Conservation (phyloP, 805 yeast species). For the Ogataea paradorogensis region DNA sequence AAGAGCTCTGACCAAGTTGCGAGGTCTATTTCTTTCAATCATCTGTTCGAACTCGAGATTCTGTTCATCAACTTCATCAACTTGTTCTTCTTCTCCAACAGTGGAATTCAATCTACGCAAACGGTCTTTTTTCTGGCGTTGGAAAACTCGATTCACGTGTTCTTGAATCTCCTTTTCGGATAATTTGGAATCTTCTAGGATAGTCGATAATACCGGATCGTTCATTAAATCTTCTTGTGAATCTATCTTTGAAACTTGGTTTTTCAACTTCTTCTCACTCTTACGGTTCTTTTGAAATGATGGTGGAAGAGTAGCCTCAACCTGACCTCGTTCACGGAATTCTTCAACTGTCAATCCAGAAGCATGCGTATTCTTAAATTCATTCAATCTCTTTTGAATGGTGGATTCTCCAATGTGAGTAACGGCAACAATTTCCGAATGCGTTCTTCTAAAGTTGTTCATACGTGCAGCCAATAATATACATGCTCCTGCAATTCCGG, state of each 20-base stretch:
- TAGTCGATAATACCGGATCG: constrained; percentile 43
- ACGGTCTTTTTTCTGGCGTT: constrained; percentile 26
- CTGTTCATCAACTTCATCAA: constrained; percentile 18
- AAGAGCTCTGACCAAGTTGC: constrained; percentile 47
- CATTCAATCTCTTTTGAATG: constrained; percentile 83
- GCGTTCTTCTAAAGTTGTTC: constrained; percentile 91
- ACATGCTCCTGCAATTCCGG: constrained; percentile 98
- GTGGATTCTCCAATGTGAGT: constrained; percentile 96
- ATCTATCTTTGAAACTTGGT: constrained; percentile 30
- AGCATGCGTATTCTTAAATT: constrained; percentile 75
- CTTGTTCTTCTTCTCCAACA: constrained; percentile 10
- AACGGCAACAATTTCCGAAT: constrained; percentile 89
- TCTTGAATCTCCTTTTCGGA: constrained; percentile 44
- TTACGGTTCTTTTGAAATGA: constrained; percentile 64
- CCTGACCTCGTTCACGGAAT: constrained; percentile 50
- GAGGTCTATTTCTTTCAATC: constrained; percentile 49
- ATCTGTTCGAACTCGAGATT: constrained; percentile 30
- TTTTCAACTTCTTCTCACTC: constrained; percentile 38
- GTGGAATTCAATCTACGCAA: constrained; percentile 17
- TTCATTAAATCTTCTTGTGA: constrained; percentile 38
- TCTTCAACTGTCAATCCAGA: constrained; percentile 69
- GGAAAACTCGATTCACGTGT: constrained; percentile 31
- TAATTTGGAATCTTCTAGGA: constrained; percentile 42
- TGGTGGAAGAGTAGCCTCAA: constrained; percentile 72
- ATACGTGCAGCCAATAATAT: constrained; percentile 89